These are phyloP conservation scores for Sungouiozyma ichnusensis DNA, from an alignment of 805 yeast species.

Conservation along the genomic window DNA sequence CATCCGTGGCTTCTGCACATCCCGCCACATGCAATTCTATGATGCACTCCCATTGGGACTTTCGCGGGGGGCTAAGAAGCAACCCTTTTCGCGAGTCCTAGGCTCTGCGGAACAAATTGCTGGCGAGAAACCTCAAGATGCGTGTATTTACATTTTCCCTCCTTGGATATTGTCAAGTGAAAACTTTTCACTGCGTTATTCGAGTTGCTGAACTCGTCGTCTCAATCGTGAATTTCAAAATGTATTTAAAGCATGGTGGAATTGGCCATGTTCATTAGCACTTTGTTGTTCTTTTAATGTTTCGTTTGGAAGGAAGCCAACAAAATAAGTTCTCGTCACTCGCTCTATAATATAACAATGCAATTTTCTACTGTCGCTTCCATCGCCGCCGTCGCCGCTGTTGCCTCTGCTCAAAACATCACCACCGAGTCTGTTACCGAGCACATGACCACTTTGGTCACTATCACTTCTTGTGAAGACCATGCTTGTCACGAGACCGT, in stretches of 20 bases:
- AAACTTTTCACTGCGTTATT: background rate
- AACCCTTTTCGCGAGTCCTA: background rate
- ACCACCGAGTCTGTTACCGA: conserved; percentile 15
- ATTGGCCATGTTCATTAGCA: background rate
- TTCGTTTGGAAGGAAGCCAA: conserved; percentile 7
- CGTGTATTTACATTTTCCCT: background rate
- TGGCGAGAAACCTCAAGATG: too few species aligned
- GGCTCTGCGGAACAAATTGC: too few species aligned
- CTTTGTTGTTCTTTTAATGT: background rate
- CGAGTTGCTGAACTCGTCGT: background rate
- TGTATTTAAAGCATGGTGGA: too few species aligned
- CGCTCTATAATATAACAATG: conserved; percentile 25
- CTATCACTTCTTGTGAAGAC: conserved; percentile 29
- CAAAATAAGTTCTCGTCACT: conserved; percentile 20
- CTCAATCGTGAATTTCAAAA: too few species aligned
- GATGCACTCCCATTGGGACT: background rate
- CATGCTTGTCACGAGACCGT: conserved; percentile 26
- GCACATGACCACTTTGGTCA: conserved; percentile 28
- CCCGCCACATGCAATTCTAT: background rate
- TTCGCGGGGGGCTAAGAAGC: background rate
- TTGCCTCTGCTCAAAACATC: conserved; percentile 17
- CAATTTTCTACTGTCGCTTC: conserved; percentile 32
- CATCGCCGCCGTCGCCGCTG: conserved; percentile 28
- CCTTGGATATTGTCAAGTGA: background rate
- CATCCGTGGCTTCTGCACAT: background rate